Evolutionary conservation across 192 early-diverging fungal species (phyloP).

Genomic region (Gigaspora rosea): DNA sequence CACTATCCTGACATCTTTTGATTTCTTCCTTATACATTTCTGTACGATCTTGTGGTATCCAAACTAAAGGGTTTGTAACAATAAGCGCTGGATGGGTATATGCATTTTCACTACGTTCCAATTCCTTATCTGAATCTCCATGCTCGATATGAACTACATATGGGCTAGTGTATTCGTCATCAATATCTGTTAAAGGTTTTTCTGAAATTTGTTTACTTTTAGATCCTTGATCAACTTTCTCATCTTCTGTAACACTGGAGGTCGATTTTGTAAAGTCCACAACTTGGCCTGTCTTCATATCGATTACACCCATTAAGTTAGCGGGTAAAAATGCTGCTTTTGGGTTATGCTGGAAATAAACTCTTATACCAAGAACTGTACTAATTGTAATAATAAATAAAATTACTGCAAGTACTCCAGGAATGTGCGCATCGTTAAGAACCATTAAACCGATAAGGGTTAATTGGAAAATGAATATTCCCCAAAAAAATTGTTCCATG

Average conservation of each 20-base stretch:
- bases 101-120: background rate
- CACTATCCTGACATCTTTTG: background rate
- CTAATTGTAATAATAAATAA: background rate
- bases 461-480: constrained; percentile 72
- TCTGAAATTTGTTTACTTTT: background rate
- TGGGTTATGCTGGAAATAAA: constrained; percentile 15
- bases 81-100: background rate
- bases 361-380: background rate
- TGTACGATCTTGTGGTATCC: background rate
- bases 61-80: background rate
- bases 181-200: background rate
- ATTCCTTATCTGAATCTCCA: background rate
- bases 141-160: constrained; percentile 13
- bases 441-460: constrained; percentile 73
- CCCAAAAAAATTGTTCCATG: constrained; percentile 64
- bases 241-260: background rate
- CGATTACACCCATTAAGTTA: constrained; percentile 18
- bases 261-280: background rate
- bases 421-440: constrained; percentile 51
- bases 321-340: constrained; percentile 25
- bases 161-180: background rate
- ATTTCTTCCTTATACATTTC: background rate
- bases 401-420: constrained; percentile 33
- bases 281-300: background rate
- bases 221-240: background rate